These are phyloP conservation scores for Oryza nivara DNA, from an alignment of 176 grass and related monocot species.

Conservation along the genomic window DNA sequence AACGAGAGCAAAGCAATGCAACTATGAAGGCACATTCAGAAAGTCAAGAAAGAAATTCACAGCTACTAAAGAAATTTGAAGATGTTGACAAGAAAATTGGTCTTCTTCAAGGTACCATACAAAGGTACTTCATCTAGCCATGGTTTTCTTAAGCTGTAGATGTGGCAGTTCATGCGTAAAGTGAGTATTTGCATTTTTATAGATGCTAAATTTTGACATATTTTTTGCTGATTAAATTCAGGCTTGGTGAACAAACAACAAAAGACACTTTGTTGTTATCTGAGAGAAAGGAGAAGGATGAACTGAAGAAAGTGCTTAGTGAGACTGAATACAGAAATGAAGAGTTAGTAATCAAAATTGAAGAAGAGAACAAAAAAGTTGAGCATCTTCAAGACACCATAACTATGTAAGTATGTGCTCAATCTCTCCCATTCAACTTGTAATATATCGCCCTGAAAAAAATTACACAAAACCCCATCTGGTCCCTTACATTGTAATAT, in stretches of 20 bases:
- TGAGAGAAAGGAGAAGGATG: slow-evolving; percentile 61
- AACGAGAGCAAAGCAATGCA: slow-evolving; percentile 47
- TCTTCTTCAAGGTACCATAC: slow-evolving; percentile 52
- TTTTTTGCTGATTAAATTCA: slow-evolving; percentile 34
- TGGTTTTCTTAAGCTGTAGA: slow-evolving; percentile 13
- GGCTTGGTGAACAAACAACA: slow-evolving; percentile 52
- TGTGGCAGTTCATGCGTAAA: slow-evolving; percentile 17
- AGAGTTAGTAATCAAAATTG: slow-evolving; percentile 43
- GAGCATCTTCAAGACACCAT: slow-evolving; percentile 57
- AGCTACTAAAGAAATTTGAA: slow-evolving; percentile 53
- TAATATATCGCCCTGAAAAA: slow-evolving; percentile 15
- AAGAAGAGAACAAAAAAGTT: slow-evolving; percentile 53
- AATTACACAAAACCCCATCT: slow-evolving; percentile 14
- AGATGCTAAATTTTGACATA: slow-evolving; percentile 21
- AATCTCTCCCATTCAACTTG: background rate
- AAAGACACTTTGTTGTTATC: slow-evolving; percentile 51
- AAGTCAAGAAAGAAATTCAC: slow-evolving; percentile 51
- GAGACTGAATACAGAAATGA: slow-evolving; percentile 53
- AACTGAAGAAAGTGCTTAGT: slow-evolving; percentile 51
- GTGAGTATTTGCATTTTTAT: slow-evolving; percentile 22
- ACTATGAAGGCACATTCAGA: slow-evolving; percentile 54
- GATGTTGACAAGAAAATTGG: slow-evolving; percentile 56
- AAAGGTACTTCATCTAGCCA: slow-evolving; percentile 33
- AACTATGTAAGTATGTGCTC: slow-evolving; percentile 33
- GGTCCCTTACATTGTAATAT: background rate